Conservation (phyloP, 345 rosid genomes). For the Lepidium didymum region DNA sequence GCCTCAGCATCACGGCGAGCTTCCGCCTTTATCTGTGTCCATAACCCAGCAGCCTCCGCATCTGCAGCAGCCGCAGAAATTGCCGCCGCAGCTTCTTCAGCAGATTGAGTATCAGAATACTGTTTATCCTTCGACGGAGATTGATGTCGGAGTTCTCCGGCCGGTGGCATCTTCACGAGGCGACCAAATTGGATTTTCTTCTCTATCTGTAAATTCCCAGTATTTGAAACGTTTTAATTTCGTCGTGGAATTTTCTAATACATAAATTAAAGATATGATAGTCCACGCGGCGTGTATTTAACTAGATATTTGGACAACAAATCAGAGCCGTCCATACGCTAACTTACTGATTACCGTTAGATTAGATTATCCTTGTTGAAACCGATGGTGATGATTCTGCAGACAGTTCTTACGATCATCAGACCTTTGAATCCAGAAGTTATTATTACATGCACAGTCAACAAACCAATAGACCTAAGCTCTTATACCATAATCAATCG, state of each 20-base stretch:
- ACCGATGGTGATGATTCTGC: background rate
- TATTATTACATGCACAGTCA: background rate
- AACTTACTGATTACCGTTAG: background rate
- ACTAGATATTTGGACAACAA: background rate
- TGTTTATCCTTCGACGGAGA: slow-evolving; percentile 19
- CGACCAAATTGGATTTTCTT: background rate
- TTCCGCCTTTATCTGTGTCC: slow-evolving; percentile 89
- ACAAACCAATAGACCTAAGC: background rate
- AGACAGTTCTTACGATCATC: slow-evolving; percentile 4
- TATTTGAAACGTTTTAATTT: background rate
- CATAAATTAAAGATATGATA: slow-evolving; percentile 2
- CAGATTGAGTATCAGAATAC: slow-evolving; percentile 2
- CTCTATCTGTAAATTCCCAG: background rate
- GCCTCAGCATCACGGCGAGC: slow-evolving; percentile 88
- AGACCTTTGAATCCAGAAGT: background rate
- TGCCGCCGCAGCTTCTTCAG: slow-evolving; percentile 10
- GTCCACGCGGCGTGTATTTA: slow-evolving; percentile 4
- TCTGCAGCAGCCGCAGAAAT: slow-evolving; percentile 19
- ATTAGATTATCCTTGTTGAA: background rate
- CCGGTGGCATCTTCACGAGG: slow-evolving; percentile 43
- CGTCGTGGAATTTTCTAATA: background rate
- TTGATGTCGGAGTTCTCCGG: slow-evolving; percentile 45
- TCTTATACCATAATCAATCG: background rate
- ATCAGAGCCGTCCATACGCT: slow-evolving; percentile 1
- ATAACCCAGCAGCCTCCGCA: slow-evolving; percentile 63